Evolutionary conservation across 331 rosid genomes (phyloP).

Genomic region (Malus hybrid): DNA sequence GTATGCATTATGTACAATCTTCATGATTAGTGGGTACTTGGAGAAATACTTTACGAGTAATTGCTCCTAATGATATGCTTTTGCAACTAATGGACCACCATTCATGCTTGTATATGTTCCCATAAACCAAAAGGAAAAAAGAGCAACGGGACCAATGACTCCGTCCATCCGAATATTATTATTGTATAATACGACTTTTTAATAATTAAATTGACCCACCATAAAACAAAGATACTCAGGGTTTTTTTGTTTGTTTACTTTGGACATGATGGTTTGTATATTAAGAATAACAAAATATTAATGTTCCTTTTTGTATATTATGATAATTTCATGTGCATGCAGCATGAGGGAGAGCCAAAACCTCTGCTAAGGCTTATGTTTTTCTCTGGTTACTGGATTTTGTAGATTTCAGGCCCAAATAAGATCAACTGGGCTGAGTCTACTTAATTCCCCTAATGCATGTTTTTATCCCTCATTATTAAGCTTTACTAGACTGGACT

Average conservation of each 20-base stretch:
- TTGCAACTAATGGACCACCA: conserved; percentile 11
- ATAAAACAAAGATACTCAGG: neutral
- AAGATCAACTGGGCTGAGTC: neutral
- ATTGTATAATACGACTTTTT: neutral
- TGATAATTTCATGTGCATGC: too few relatives aligned
- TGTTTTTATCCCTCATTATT: too few relatives aligned
- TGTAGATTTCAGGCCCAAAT: neutral
- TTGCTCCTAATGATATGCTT: neutral
- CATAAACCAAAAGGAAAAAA: neutral
- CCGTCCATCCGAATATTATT: neutral
- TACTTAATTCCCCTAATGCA: neutral
- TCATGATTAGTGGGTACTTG: neutral
- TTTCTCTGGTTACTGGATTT: neutral
- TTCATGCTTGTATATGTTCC: neutral
- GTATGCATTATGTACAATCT: neutral
- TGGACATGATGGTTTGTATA: neutral
- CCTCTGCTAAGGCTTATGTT: neutral
- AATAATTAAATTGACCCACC: neutral
- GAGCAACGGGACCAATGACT: neutral
- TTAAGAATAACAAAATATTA: neutral
- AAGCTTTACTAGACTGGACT: too few relatives aligned
- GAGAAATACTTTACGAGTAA: neutral
- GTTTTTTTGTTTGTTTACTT: neutral
- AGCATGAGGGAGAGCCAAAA: too few relatives aligned
- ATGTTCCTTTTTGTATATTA: neutral